A percentile compares a stretch with the other conserved stretches of the same genome.
These are phyloP conservation scores for Tanacetum coccineum DNA, from an alignment of 129 eudicot genomes.

Conservation along the genomic window DNA sequence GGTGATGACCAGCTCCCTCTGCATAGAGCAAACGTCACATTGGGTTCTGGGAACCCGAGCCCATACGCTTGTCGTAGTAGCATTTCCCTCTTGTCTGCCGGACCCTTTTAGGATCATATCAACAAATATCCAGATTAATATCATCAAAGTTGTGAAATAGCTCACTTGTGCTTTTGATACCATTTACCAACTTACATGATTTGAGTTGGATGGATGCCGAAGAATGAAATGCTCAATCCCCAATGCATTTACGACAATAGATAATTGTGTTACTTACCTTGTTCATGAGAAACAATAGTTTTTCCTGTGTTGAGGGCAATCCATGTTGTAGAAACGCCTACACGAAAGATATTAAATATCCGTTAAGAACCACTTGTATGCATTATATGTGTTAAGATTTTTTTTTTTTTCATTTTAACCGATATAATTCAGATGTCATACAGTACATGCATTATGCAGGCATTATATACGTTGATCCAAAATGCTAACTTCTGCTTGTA, in stretches of 20 bases:
- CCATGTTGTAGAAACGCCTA: slow-evolving; percentile 95
- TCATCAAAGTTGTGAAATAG: not conserved
- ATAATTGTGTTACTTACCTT: slow-evolving; percentile 44
- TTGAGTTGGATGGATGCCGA: slow-evolving; percentile 58
- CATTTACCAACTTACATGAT: slow-evolving; percentile 44
- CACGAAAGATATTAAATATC: not conserved
- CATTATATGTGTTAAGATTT: not conserved
- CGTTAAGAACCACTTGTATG: not conserved
- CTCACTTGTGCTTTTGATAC: not conserved
- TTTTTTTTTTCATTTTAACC: not conserved
- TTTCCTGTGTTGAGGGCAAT: slow-evolving; percentile 80
- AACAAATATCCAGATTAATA: not conserved
- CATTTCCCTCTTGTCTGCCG: slow-evolving; percentile 66
- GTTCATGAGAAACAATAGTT: slow-evolving; percentile 57
- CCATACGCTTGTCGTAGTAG: slow-evolving; percentile 80
- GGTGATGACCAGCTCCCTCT: slow-evolving; percentile 99
- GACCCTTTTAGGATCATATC: slow-evolving; percentile 40
- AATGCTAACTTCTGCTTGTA: slow-evolving; percentile 95
- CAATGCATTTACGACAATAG: slow-evolving; percentile 66
- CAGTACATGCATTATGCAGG: slow-evolving; percentile 97
- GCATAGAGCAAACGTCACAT: slow-evolving; percentile 82
- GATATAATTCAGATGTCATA: slow-evolving; percentile 36
- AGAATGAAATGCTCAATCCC: slow-evolving; percentile 90
- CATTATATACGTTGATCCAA: slow-evolving; percentile 90
- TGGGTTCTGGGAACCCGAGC: slow-evolving; percentile 91